phyloP scores from a whole-genome alignment of 352 stramenopile species.

The Phytophthora pseudosyringae region DNA sequence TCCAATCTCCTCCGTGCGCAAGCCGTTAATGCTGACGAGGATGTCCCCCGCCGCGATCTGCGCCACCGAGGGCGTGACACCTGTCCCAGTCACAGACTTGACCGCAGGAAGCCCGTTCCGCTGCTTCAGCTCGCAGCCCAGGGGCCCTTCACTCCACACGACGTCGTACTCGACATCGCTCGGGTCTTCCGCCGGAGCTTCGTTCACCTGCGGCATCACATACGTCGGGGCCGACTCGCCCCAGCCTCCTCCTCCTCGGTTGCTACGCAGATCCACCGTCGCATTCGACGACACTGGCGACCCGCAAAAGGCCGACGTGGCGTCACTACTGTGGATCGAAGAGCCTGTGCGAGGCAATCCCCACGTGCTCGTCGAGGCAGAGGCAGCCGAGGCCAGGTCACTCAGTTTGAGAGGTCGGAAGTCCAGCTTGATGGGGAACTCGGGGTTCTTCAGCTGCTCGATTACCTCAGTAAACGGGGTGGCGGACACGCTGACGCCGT shows the following conservation, averaged over 20 bases:
- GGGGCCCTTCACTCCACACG: constrained; percentile 71
- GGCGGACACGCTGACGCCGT: constrained; percentile 56
- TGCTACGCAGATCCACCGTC: constrained; percentile 36
- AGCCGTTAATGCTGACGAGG: constrained; percentile 76
- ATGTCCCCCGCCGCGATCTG: constrained; percentile 76
- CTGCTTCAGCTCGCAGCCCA: constrained; percentile 81
- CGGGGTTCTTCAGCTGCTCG: constrained; percentile 60
- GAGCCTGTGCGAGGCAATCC: constrained; percentile 33
- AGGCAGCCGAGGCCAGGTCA: constrained; percentile 34
- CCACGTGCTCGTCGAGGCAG: constrained; percentile 26
- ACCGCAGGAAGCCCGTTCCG: constrained; percentile 69
- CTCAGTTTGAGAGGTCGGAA: constrained; percentile 68
- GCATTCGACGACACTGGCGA: constrained; percentile 39
- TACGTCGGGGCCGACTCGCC: constrained; percentile 14
- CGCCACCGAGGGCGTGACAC: constrained; percentile 65
- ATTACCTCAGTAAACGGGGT: constrained; percentile 73
- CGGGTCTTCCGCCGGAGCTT: constrained; percentile 27
- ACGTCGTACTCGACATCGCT: constrained; percentile 75
- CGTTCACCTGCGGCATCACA: constrained; percentile 26
- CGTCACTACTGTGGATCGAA: constrained; percentile 44
- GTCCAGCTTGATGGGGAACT: constrained; percentile 72
- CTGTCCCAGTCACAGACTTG: constrained; percentile 67
- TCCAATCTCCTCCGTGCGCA: constrained; percentile 74
- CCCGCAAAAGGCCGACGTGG: constrained; percentile 34
- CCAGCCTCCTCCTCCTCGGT: constrained; percentile 33